Conservation (phyloP, 257 asterid species). For the Gynochthodes officinalis region DNA sequence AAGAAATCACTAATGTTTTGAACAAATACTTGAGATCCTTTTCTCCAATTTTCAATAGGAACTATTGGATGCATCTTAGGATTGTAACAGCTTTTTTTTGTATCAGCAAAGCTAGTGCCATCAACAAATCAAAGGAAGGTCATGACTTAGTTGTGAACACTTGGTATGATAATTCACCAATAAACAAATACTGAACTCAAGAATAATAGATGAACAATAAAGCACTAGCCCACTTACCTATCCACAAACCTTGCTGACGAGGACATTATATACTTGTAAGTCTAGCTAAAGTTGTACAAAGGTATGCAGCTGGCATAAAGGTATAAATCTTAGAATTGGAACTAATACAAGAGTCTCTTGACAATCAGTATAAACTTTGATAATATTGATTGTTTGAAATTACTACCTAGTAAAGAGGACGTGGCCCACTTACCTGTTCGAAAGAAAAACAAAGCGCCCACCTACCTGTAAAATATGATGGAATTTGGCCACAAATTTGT, state of each 20-base stretch:
- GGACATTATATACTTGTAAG: slow-evolving; percentile 85
- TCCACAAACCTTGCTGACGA: slow-evolving; percentile 86
- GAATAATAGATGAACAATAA: slow-evolving; percentile 6
- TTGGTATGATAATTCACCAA: background rate
- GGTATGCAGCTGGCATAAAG: slow-evolving; percentile 85
- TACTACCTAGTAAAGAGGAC: background rate
- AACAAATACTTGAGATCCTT: slow-evolving; percentile 89
- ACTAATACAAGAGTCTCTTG: background rate
- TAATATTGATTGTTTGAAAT: background rate
- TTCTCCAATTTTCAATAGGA: slow-evolving; percentile 83
- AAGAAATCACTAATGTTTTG: slow-evolving; percentile 8
- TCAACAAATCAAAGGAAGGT: slow-evolving; percentile 12
- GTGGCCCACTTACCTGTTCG: slow-evolving; percentile 76
- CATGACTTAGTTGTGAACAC: background rate
- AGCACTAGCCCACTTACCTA: slow-evolving; percentile 48
- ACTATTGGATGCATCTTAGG: slow-evolving; percentile 91
- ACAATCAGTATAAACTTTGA: background rate
- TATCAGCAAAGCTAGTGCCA: slow-evolving; percentile 82
- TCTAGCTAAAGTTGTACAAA: slow-evolving; percentile 89
- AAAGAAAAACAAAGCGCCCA: slow-evolving; percentile 82
- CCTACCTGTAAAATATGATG: too few relatives aligned
- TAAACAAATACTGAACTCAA: background rate
- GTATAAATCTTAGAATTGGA: background rate
- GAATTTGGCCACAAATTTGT: too few relatives aligned
- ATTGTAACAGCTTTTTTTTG: slow-evolving; percentile 86